phyloP scores from a whole-genome alignment of 164 flowering plant genomes.

The Cinnamomum chago region DNA sequence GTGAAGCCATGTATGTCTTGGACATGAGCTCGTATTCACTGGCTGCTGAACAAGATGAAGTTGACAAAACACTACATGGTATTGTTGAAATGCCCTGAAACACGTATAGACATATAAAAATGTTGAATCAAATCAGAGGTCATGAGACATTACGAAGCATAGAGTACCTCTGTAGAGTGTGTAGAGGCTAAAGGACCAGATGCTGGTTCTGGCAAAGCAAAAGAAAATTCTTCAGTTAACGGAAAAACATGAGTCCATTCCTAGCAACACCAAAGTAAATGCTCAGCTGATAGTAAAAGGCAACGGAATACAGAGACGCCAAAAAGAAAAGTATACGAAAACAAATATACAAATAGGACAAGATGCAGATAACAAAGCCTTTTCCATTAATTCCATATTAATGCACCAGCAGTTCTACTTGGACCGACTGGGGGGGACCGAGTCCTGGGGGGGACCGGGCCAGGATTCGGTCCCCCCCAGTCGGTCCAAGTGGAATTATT shows the following conservation, averaged over 20 bases:
- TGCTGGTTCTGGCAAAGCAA: constrained; percentile 33
- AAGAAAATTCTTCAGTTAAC: neutral
- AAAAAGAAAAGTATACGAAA: neutral
- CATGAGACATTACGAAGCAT: neutral
- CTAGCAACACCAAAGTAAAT: neutral
- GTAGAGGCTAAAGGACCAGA: constrained; percentile 36
- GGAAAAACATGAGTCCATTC: neutral
- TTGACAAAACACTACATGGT: constrained; percentile 49
- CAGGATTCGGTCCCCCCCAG: no score
- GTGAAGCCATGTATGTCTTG: constrained; percentile 38
- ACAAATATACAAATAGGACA: neutral
- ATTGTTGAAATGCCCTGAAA: constrained; percentile 62
- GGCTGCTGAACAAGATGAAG: constrained; percentile 73
- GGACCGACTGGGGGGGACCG: no score
- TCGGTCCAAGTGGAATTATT: no score
- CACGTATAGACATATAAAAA: neutral
- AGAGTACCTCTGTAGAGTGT: constrained; percentile 57
- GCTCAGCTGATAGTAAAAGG: neutral
- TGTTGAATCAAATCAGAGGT: neutral
- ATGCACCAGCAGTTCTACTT: no score
- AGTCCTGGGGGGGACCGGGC: no score
- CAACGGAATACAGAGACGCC: neutral
- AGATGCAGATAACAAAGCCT: neutral
- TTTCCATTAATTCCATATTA: neutral
- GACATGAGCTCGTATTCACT: constrained; percentile 58